Evolutionary conservation across 129 eudicot genomes (phyloP).

Genomic region (Cynara cardunculus): DNA sequence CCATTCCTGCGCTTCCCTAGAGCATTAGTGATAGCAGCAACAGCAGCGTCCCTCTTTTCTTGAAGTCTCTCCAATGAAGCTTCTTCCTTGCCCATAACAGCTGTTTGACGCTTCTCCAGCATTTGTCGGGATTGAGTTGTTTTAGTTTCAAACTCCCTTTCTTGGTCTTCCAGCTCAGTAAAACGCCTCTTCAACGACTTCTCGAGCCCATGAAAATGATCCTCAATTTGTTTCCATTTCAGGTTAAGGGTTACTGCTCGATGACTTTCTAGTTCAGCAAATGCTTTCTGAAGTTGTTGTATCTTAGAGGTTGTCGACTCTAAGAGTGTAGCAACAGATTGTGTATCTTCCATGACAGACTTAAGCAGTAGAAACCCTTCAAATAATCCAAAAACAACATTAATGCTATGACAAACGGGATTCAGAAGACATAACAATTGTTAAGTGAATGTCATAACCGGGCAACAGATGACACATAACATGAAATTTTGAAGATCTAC

Average conservation of each 20-base stretch:
- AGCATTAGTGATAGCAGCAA: slow-evolving; percentile 58
- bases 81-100: slow-evolving; percentile 80
- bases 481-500: neutral
- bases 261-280: slow-evolving; percentile 97
- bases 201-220: slow-evolving; percentile 94
- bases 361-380: slow-evolving; percentile 29
- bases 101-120: slow-evolving; percentile 77
- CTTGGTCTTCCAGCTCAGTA: slow-evolving; percentile 91
- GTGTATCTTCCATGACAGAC: slow-evolving; percentile 70
- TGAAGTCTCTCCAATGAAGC: slow-evolving; percentile 76
- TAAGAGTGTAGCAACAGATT: slow-evolving; percentile 70
- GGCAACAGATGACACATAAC: neutral
- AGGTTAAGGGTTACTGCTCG: slow-evolving; percentile 88
- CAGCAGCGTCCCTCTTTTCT: slow-evolving; percentile 92
- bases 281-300: slow-evolving; percentile 95
- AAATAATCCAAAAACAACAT: neutral
- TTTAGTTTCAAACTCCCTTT: slow-evolving; percentile 75
- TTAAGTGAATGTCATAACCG: neutral
- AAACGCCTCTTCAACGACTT: slow-evolving; percentile 94
- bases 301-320: slow-evolving; percentile 92
- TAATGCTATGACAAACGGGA: slow-evolving; percentile 1
- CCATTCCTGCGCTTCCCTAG: slow-evolving; percentile 45
- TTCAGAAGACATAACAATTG: neutral
- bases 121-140: slow-evolving; percentile 61
- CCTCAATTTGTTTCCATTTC: slow-evolving; percentile 98